A percentile compares a stretch with the other conserved stretches of the same genome.
These are phyloP conservation scores for Xenosphaeropsis pyriputrescens DNA, from an alignment of 2,329 filamentous ascomycete species.

Conservation along the genomic window DNA sequence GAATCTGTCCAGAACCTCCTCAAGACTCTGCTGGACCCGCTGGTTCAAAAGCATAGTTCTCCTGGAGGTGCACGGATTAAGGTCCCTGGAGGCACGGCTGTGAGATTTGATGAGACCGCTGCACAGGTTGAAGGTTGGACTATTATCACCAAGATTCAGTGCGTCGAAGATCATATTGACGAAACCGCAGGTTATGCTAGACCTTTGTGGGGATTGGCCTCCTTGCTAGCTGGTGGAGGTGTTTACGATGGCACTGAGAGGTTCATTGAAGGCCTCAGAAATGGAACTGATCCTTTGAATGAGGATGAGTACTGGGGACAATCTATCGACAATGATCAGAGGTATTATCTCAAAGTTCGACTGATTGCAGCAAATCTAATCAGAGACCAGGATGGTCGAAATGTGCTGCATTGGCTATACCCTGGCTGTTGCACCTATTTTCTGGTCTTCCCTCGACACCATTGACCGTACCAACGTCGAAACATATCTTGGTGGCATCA, in stretches of 20 bases:
- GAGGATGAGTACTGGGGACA: slow-evolving; percentile 60
- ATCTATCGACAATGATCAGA: slow-evolving; percentile 62
- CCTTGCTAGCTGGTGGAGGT: slow-evolving; percentile 53
- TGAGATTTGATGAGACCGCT: slow-evolving; percentile 63
- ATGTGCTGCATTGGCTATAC: slow-evolving; percentile 69
- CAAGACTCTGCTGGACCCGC: slow-evolving; percentile 50
- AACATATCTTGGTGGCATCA: slow-evolving; percentile 59
- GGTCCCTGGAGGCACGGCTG: slow-evolving; percentile 54
- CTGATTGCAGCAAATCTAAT: too few species aligned
- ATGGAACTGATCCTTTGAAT: slow-evolving; percentile 54
- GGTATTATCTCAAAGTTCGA: slow-evolving; percentile 14
- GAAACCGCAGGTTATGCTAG: slow-evolving; percentile 41
- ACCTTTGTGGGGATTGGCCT: slow-evolving; percentile 62
- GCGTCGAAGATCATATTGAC: too few species aligned
- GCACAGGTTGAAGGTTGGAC: slow-evolving; percentile 48
- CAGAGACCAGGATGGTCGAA: slow-evolving; percentile 48
- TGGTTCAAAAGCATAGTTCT: slow-evolving; percentile 54
- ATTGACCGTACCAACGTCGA: slow-evolving; percentile 52
- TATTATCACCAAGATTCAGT: too few species aligned
- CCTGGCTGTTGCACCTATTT: slow-evolving; percentile 41
- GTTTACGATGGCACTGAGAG: slow-evolving; percentile 46
- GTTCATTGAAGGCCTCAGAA: slow-evolving; percentile 56
- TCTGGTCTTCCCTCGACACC: slow-evolving; percentile 40
- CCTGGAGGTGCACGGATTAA: slow-evolving; percentile 48
- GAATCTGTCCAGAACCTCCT: slow-evolving; percentile 46